These are phyloP conservation scores for Rubroboletus satanas DNA, from an alignment of 768 basidiomycete species.

Conservation along the genomic window DNA sequence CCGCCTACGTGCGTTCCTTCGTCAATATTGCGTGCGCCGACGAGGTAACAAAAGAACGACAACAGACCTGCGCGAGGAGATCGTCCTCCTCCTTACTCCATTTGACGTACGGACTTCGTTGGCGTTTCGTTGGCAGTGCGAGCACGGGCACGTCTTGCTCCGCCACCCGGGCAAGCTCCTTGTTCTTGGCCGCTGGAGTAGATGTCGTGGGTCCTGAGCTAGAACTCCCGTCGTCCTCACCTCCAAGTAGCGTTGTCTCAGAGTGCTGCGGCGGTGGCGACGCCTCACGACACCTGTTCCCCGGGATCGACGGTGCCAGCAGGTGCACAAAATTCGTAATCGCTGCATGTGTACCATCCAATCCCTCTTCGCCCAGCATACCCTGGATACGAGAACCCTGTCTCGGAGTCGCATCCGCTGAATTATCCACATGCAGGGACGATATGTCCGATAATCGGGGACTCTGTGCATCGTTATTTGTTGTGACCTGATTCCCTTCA, in stretches of 20 bases:
- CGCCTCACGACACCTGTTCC: conserved; percentile 7
- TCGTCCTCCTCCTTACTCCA: conserved; percentile 44
- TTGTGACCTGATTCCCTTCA: not conserved
- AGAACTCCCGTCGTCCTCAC: not conserved
- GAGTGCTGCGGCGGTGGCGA: not conserved
- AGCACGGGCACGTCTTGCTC: conserved; percentile 25
- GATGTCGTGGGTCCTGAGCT: not conserved
- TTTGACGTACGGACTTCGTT: conserved; percentile 39
- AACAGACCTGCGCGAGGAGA: conserved; percentile 34
- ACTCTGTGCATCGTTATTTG: not conserved
- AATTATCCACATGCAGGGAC: conserved; percentile 1
- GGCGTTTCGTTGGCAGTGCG: conserved; percentile 30
- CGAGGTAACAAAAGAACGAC: not conserved
- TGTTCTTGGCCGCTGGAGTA: conserved; percentile 12
- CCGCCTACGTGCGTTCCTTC: conserved; percentile 25
- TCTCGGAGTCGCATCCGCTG: conserved; percentile 16
- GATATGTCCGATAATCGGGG: not conserved
- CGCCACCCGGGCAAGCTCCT: conserved; percentile 23
- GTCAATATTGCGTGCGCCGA: not conserved
- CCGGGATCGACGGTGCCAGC: not conserved
- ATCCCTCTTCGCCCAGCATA: not conserved
- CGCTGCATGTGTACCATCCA: not conserved
- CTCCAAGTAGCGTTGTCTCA: conserved; percentile 6
- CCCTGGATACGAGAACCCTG: conserved; percentile 8
- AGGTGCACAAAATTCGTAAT: not conserved